A percentile compares a stretch with the other conserved stretches of the same genome.
Conservation (phyloP, 2,329 filamentous ascomycete genomes). For the Claviceps maximensis region DNA sequence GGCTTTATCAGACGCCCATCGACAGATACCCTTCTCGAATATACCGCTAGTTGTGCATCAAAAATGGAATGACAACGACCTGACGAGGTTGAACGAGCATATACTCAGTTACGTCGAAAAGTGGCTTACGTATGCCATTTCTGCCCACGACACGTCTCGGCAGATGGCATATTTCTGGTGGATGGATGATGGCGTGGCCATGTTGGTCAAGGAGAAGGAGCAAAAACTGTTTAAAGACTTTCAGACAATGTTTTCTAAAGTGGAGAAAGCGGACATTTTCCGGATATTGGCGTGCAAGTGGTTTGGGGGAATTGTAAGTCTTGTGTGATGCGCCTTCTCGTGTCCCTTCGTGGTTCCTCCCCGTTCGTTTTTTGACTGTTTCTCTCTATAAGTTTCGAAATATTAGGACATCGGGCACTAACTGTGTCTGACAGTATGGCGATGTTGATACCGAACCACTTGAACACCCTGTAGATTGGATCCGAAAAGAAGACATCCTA, state of each 20-base stretch:
- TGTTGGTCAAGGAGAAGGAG: constrained; percentile 11
- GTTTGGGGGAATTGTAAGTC: constrained; percentile 14
- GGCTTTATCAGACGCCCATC: constrained; percentile 5
- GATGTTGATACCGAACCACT: constrained; percentile 15
- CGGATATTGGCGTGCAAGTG: constrained; percentile 11
- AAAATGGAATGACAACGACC: constrained; percentile 9
- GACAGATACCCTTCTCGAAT: constrained; percentile 11
- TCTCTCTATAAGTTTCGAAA: not conserved
- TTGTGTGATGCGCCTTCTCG: not conserved
- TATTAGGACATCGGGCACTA: not conserved
- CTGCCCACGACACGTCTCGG: constrained; percentile 1
- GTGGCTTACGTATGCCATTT: constrained; percentile 10
- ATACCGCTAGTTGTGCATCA: constrained; percentile 15
- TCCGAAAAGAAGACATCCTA: constrained; percentile 9
- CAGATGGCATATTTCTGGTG: constrained; percentile 15
- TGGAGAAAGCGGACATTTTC: constrained; percentile 14
- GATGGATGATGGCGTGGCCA: constrained; percentile 10
- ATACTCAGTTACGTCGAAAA: constrained; percentile 11
- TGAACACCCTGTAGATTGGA: constrained; percentile 11
- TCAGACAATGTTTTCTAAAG: constrained; percentile 8
- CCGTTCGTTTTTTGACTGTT: not conserved
- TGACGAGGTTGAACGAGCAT: constrained; percentile 9
- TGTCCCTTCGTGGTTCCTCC: not conserved
- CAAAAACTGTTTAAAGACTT: constrained; percentile 8
- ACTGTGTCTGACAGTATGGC: constrained; percentile 8